phyloP scores from a whole-genome alignment of 306 rosid genomes.

The Calophaca sinica region DNA sequence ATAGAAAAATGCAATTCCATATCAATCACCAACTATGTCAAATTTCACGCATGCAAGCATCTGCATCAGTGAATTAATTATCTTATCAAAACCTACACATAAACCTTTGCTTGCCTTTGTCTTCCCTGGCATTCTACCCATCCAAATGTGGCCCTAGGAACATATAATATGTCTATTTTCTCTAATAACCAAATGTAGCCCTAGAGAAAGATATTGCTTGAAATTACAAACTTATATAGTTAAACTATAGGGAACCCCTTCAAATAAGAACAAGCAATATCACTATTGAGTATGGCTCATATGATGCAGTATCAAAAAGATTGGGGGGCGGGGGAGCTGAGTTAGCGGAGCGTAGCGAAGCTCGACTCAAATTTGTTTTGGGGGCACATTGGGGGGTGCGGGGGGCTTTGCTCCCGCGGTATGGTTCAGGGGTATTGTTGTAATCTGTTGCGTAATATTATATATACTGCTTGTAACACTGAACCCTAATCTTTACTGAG shows the following conservation, averaged over 20 bases:
- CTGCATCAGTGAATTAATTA: background rate
- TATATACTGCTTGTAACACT: too few species aligned
- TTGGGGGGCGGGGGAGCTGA: too few species aligned
- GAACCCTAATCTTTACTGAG: too few species aligned
- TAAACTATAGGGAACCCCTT: slow-evolving; percentile 6
- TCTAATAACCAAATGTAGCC: background rate
- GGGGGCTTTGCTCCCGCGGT: too few species aligned
- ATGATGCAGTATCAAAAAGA: too few species aligned
- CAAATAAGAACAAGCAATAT: slow-evolving; percentile 36
- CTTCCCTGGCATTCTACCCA: slow-evolving; percentile 1
- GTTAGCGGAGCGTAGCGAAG: too few species aligned
- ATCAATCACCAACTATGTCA: slow-evolving; percentile 25
- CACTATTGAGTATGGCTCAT: too few species aligned
- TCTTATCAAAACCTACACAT: slow-evolving; percentile 35
- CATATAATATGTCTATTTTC: slow-evolving; percentile 2
- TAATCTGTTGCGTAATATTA: too few species aligned
- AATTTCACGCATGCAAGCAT: slow-evolving; percentile 3
- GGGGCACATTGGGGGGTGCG: too few species aligned
- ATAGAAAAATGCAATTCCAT: slow-evolving; percentile 14
- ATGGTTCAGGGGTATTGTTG: too few species aligned
- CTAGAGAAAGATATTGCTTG: background rate
- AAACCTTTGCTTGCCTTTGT: background rate
- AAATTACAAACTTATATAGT: background rate
- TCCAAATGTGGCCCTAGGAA: background rate
- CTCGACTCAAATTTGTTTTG: too few species aligned